Base-by-base conservation (phyloP, 139 green algal genomes). In the Chlorella vulgaris region DNA sequence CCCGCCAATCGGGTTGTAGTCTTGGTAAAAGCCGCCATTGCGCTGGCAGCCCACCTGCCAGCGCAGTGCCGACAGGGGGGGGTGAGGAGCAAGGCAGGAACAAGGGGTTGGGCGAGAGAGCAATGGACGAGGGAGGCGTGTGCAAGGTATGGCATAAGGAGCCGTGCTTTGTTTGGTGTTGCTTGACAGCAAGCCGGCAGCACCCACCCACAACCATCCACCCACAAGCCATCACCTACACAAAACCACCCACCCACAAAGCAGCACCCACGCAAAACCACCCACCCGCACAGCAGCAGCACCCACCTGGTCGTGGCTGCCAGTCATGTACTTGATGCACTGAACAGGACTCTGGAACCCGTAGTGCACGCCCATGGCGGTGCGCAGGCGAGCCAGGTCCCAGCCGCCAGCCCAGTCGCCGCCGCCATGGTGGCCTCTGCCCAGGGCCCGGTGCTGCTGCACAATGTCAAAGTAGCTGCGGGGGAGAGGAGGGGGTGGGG, bases 241-340 rank as follows among this genome's bases (percentile, higher is more conserved):
- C n/a, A n/a, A n/a, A n/a, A n/a, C n/a, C n/a, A n/a, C n/a, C n/a
- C n/a, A n/a, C n/a, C n/a, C n/a, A n/a, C n/a, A n/a, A n/a, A n/a
- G n/a, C n/a, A n/a, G n/a, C n/a, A n/a, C n/a, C n/a, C n/a, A n/a
- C n/a, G n/a, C n/a, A n/a, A n/a, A 40, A 13, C 29, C 5, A 19
- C 7, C n/a, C 15, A 42, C 7, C 28, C 29, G 19, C 29, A 7
- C 63, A 69, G 29, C 29, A 58, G 13, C 47, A 58, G 7, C 40
- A 2, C 69, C 22, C 50, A 90, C 84, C 89, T 91, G 89, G 80
- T 94, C 91, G 65, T 94, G 91, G 0, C 43, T 86, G 2, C 91
- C 90, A 39, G 90, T 81, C 67, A 94, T 85, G 87, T 94, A 93
- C 81, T 94, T 94, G 69, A 94, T 84, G 84, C 90, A 94, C 85